Percentiles rank a stretch among this genome's conserved stretches.
phyloP scores from a whole-genome alignment of 768 basidiomycete genomes.

The Tylopilus sp. region DNA sequence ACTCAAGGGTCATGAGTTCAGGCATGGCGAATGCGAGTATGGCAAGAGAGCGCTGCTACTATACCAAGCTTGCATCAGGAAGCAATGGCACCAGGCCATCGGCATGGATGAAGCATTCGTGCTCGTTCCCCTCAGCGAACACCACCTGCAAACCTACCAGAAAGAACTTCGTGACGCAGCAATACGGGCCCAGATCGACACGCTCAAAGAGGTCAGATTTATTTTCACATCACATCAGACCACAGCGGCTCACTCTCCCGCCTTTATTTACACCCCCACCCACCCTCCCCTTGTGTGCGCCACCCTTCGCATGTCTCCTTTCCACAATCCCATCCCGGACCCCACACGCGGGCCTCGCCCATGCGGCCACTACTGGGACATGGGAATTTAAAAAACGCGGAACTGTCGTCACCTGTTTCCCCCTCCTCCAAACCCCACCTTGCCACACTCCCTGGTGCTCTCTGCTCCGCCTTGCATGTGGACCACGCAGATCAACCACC shows the following conservation, averaged over 20 bases:
- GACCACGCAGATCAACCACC: too few species aligned
- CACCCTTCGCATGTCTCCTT: too few species aligned
- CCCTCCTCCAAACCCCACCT: too few species aligned
- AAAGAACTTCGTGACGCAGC: neutral
- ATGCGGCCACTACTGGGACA: neutral
- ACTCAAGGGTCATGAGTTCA: neutral
- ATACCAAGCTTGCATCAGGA: neutral
- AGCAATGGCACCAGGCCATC: neutral
- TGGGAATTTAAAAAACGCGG: too few species aligned
- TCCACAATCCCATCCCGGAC: neutral
- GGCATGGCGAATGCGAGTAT: neutral
- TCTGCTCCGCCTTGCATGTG: neutral
- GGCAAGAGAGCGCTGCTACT: neutral
- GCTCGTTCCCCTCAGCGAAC: neutral
- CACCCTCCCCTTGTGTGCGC: neutral
- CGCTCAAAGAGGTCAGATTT: neutral
- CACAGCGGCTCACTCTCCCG: neutral
- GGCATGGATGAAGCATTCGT: neutral
- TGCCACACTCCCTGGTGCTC: neutral
- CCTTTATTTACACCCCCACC: neutral
- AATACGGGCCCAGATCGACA: neutral
- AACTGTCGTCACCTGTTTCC: too few species aligned
- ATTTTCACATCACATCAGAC: too few species aligned
- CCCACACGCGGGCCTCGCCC: neutral
- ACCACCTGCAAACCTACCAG: neutral